These are phyloP conservation scores for Deinandra increscens DNA, from an alignment of 129 eudicot species.

Conservation along the genomic window DNA sequence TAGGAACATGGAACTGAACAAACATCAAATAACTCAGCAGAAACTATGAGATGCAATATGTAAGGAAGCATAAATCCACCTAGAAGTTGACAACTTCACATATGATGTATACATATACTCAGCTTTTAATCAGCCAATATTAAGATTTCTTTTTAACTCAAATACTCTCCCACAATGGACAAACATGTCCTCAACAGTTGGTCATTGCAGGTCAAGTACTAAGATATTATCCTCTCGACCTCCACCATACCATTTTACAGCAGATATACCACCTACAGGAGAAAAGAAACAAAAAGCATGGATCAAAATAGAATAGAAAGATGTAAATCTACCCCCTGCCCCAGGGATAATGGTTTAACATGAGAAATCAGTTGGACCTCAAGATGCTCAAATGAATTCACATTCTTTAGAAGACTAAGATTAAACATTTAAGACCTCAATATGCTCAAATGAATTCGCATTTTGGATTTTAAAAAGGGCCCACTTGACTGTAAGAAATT, in stretches of 20 bases:
- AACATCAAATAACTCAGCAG: neutral
- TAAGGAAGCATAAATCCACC: neutral
- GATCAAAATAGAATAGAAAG: too few relatives aligned
- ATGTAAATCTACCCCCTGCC: too few relatives aligned
- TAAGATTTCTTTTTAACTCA: slow-evolving; percentile 83
- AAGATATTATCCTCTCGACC: slow-evolving; percentile 88
- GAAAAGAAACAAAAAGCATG: slow-evolving; percentile 8
- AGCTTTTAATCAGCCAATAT: slow-evolving; percentile 99
- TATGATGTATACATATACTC: slow-evolving; percentile 17
- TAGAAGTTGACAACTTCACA: neutral
- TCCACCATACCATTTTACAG: slow-evolving; percentile 81
- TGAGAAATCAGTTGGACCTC: too few relatives aligned
- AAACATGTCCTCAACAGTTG: slow-evolving; percentile 93
- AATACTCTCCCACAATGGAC: slow-evolving; percentile 90
- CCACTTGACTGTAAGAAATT: too few relatives aligned
- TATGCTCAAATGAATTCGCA: too few relatives aligned
- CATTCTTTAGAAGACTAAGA: too few relatives aligned
- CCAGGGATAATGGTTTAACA: too few relatives aligned
- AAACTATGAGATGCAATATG: neutral
- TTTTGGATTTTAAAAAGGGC: too few relatives aligned
- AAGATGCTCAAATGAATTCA: too few relatives aligned
- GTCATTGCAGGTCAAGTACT: slow-evolving; percentile 88
- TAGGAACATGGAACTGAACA: neutral
- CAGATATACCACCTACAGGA: slow-evolving; percentile 84
- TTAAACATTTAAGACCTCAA: too few relatives aligned